Evolutionary conservation across 768 basidiomycete species (phyloP).

Genomic region (Lactarius tabidus): DNA sequence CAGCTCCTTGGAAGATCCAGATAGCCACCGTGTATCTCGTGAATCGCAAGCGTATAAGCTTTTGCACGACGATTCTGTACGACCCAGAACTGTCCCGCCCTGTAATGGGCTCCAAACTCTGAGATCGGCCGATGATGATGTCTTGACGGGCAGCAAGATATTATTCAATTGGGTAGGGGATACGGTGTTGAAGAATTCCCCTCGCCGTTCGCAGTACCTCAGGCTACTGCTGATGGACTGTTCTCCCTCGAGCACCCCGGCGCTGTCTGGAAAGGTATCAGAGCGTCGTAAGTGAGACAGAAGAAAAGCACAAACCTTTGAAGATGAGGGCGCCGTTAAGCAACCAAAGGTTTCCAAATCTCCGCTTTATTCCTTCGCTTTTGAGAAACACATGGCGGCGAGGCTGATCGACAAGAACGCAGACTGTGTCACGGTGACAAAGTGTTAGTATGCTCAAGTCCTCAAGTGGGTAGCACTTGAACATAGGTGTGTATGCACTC

Average conservation of each 20-base stretch:
- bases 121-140: not conserved
- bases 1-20: too few species aligned
- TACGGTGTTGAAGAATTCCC: not conserved
- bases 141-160: not conserved
- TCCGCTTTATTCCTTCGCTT: not conserved
- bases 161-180: not conserved
- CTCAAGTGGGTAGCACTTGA: not conserved
- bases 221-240: not conserved
- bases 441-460: not conserved
- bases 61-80: too few species aligned
- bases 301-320: not conserved
- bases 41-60: too few species aligned
- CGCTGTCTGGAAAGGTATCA: slow-evolving; percentile 1
- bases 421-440: not conserved
- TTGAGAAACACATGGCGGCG: slow-evolving; percentile 6
- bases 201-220: not conserved
- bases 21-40: too few species aligned
- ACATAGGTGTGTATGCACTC: not conserved
- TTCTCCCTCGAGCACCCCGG: slow-evolving; percentile 10
- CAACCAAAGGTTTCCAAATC: slow-evolving; percentile 4
- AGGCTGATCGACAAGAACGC: slow-evolving; percentile 4
- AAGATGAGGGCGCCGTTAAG: not conserved
- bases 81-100: too few species aligned
- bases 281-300: not conserved
- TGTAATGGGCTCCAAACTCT: not conserved